Percentiles rank a stretch among this genome's conserved stretches.
phyloP scores from a whole-genome alignment of 2,329 filamentous ascomycete genomes.

The Calonectria leucothoes region DNA sequence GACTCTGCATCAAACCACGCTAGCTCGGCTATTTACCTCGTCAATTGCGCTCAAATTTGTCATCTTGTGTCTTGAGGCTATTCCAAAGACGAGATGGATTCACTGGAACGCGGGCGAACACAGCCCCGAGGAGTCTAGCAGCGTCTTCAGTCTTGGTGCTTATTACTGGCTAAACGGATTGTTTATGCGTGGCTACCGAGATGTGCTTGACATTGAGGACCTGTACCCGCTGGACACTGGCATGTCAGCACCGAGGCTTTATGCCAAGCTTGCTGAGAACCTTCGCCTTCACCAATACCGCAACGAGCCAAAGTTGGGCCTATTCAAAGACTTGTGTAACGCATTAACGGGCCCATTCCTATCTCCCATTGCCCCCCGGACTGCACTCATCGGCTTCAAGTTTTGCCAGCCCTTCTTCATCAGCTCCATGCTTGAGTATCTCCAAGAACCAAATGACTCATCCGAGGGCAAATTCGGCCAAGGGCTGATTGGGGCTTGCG shows the following conservation, averaged over 20 bases:
- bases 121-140: constrained; percentile 52
- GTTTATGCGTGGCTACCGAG: constrained; percentile 50
- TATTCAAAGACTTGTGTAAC: constrained; percentile 44
- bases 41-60: constrained; percentile 49
- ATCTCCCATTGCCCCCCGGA: constrained; percentile 49
- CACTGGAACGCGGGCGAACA: constrained; percentile 50
- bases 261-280: constrained; percentile 28
- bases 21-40: constrained; percentile 49
- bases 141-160: constrained; percentile 45
- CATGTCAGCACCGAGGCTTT: constrained; percentile 38
- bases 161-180: constrained; percentile 51
- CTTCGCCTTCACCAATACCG: constrained; percentile 40
- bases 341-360: constrained; percentile 48
- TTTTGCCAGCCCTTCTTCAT: constrained; percentile 59
- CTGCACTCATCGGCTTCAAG: constrained; percentile 53
- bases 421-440: constrained; percentile 49
- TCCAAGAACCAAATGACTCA: constrained; percentile 38
- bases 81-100: constrained; percentile 53
- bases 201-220: constrained; percentile 46
- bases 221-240: constrained; percentile 49
- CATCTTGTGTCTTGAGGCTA: constrained; percentile 51
- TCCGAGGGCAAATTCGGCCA: constrained; percentile 47
- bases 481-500: constrained; percentile 55
- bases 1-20: constrained; percentile 24
- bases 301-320: constrained; percentile 38